Conservation (phyloP, 495 filamentous ascomycete genomes). For the Penicillium coffeae region DNA sequence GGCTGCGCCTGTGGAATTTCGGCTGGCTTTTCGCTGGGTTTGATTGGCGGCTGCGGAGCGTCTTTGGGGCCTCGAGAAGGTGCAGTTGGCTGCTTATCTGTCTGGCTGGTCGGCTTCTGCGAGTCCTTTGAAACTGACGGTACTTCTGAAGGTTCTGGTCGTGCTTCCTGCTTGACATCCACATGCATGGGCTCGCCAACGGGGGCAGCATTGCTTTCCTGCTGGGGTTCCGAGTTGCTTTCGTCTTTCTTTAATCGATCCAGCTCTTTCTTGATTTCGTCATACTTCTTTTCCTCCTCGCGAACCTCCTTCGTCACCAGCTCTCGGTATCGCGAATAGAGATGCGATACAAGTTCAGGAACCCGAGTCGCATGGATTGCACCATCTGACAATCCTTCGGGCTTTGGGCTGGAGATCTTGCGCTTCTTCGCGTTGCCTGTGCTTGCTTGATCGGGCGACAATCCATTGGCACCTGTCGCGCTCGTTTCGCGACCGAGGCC, state of each 20-base stretch:
- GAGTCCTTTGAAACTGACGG: neutral
- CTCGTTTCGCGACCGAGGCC: conserved; percentile 49
- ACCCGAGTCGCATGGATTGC: conserved; percentile 62
- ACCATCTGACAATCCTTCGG: conserved; percentile 55
- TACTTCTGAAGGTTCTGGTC: conserved; percentile 3
- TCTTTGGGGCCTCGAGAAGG: neutral
- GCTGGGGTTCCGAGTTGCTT: conserved; percentile 35
- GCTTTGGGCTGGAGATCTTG: conserved; percentile 63
- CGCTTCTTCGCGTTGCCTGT: conserved; percentile 61
- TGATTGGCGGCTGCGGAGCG: neutral
- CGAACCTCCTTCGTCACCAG: conserved; percentile 64
- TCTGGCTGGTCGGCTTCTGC: neutral
- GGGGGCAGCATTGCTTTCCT: neutral
- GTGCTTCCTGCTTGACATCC: conserved; percentile 28
- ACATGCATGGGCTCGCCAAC: conserved; percentile 34
- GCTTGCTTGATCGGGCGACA: conserved; percentile 20
- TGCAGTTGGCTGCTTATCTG: neutral
- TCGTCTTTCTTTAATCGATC: conserved; percentile 60
- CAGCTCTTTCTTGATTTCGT: conserved; percentile 61
- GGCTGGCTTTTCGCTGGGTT: neutral
- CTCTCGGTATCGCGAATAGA: conserved; percentile 72
- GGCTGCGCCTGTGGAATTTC: neutral
- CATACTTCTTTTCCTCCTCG: conserved; percentile 68
- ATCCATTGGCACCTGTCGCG: conserved; percentile 23
- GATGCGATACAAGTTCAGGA: conserved; percentile 61